Evolutionary conservation across 495 filamentous ascomycete genomes (phyloP), one percentile per base, ranked within the genome.

Genomic region (Xylaria bambusicola): DNA sequence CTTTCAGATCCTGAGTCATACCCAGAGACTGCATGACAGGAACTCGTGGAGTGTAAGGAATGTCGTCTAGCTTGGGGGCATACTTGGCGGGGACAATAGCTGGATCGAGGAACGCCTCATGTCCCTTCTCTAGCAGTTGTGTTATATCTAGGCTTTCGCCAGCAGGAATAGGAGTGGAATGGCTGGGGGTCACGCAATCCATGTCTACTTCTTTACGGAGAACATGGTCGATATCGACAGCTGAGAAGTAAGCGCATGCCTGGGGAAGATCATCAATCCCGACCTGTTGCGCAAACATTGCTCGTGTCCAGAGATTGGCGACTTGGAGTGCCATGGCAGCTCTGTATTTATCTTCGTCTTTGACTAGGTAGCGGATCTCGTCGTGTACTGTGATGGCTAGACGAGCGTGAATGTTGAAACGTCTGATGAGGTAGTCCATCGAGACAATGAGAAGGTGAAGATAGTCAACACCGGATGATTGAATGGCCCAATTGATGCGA

Each of bases 401-500:
- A 2, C 94, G 88, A 8, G 91, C 91, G 42, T 84, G 68, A 40
- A 98, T 81, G 69, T 91, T 92, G 76, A 88, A 98, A 18, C 84
- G 88, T n/a, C 91, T 82, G 56, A 86, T 88, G 6, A 98, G 83
- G 69, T 96, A 94, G 69, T 98, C 93, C 94, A 98, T 99, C 24
- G 85, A 80, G 17, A 97, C 84, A 57, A 99, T 91, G 21, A 99
- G 77, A 9, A 99, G 87, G 65, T 99, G 94, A 10, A 99, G 84
- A 73, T 99, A 99, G 74, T 99, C 94, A 12, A 98, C 94, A 29
- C 94, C 94, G 7, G 90, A 94, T 2, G 92, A 96, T 65, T 99
- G 94, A 62, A 99, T 97, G 18, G 94, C 94, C 94, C 94, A 99
- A 70, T 99, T 99, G 76, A 99, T 97, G 17, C 94, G 86, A 33